Evolutionary conservation across 768 basidiomycete genomes (phyloP).

Genomic region (Boletus sensibilis): DNA sequence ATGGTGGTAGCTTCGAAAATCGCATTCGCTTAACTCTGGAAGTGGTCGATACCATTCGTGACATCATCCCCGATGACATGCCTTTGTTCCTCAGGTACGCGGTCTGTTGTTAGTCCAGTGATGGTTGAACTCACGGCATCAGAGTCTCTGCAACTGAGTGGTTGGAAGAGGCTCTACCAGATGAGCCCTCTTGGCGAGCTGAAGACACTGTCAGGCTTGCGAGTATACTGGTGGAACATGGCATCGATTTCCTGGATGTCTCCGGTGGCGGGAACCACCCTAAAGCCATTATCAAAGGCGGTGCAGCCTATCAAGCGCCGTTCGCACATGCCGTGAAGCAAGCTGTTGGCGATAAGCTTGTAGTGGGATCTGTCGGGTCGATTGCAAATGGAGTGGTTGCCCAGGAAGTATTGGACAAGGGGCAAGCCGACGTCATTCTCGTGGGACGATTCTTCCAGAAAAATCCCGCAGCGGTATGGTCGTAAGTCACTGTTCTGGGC

Average conservation of each 20-base stretch:
- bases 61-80: slow-evolving; percentile 55
- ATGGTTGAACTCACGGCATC: not conserved
- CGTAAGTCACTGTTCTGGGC: slow-evolving; percentile 16
- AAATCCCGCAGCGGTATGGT: slow-evolving; percentile 51
- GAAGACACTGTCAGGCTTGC: slow-evolving; percentile 68
- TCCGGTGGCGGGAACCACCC: slow-evolving; percentile 61
- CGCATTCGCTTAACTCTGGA: slow-evolving; percentile 60
- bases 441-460: slow-evolving; percentile 58
- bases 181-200: slow-evolving; percentile 64
- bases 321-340: slow-evolving; percentile 56
- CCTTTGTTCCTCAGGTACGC: slow-evolving; percentile 70
- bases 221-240: slow-evolving; percentile 55
- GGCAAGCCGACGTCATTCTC: slow-evolving; percentile 46
- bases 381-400: slow-evolving; percentile 40
- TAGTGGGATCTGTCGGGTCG: slow-evolving; percentile 27
- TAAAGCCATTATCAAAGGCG: slow-evolving; percentile 29
- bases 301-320: slow-evolving; percentile 51
- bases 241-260: slow-evolving; percentile 76
- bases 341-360: slow-evolving; percentile 41
- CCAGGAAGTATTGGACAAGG: slow-evolving; percentile 43
- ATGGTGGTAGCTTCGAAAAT: slow-evolving; percentile 73
- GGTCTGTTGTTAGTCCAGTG: not conserved
- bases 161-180: slow-evolving; percentile 55
- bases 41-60: slow-evolving; percentile 62
- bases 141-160: slow-evolving; percentile 73